Evolutionary conservation across 2,329 filamentous ascomycete genomes (phyloP).

Genomic region (Seiridium unicorne): DNA sequence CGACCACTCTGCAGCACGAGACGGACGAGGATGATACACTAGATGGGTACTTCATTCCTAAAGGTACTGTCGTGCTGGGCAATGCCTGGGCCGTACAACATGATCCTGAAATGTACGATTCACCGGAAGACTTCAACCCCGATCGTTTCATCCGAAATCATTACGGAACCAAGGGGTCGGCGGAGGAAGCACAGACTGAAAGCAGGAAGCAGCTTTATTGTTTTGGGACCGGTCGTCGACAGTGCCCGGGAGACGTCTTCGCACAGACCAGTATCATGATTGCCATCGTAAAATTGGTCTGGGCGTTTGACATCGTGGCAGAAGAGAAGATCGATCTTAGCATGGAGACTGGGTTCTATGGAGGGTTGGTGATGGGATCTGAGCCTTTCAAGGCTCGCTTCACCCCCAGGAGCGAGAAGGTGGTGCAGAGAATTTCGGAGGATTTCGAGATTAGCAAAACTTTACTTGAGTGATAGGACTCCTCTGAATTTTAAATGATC

Average conservation of each 20-base stretch:
- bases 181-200: not conserved
- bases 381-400: too few relatives aligned
- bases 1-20: slow-evolving; percentile 11
- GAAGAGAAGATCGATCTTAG: not conserved
- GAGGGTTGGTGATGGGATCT: slow-evolving; percentile 3
- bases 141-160: slow-evolving; percentile 11
- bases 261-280: slow-evolving; percentile 3
- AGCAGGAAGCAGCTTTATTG: slow-evolving; percentile 8
- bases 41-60: slow-evolving; percentile 11
- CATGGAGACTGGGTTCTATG: slow-evolving; percentile 9
- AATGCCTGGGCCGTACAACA: slow-evolving; percentile 14
- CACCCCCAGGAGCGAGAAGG: too few relatives aligned
- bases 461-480: too few relatives aligned
- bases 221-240: slow-evolving; percentile 8
- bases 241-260: slow-evolving; percentile 10
- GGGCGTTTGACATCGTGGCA: slow-evolving; percentile 7
- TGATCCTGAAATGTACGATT: slow-evolving; percentile 9
- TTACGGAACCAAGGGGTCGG: slow-evolving; percentile 6
- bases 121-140: slow-evolving; percentile 12
- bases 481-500: too few relatives aligned
- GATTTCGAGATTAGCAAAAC: too few relatives aligned
- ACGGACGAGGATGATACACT: slow-evolving; percentile 14
- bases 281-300: slow-evolving; percentile 8
- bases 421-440: too few relatives aligned
- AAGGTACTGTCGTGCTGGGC: slow-evolving; percentile 11